phyloP scores from a whole-genome alignment of 2,329 filamentous ascomycete genomes.

The Fusarium chlamydosporum region DNA sequence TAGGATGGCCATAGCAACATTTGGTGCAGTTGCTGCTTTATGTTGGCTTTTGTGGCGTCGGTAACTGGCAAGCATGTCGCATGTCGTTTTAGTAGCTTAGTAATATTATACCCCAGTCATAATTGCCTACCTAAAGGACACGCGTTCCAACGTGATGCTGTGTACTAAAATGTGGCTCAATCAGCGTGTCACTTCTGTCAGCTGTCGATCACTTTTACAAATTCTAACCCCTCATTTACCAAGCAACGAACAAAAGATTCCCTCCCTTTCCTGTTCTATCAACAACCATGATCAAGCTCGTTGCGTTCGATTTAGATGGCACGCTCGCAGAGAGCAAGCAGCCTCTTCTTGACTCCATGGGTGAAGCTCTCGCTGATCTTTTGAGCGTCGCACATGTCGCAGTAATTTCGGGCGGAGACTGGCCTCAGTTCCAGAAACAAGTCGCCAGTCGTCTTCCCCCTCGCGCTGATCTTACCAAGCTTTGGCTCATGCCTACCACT shows the following conservation, averaged over 20 bases:
- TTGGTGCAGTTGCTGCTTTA: too few species aligned
- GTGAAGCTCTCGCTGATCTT: conserved; percentile 22
- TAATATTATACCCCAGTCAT: background rate
- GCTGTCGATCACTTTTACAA: background rate
- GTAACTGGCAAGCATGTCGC: background rate
- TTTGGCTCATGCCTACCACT: conserved; percentile 29
- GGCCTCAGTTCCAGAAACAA: conserved; percentile 28
- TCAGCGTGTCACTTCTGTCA: background rate
- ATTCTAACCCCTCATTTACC: conserved; percentile 1
- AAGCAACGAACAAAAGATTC: background rate
- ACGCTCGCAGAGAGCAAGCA: conserved; percentile 32
- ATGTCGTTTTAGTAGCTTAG: background rate
- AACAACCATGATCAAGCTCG: conserved; percentile 19
- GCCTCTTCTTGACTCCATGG: conserved; percentile 28
- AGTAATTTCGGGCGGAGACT: conserved; percentile 28
- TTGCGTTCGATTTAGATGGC: conserved; percentile 30
- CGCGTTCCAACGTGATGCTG: background rate
- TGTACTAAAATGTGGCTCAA: background rate
- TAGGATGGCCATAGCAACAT: too few species aligned
- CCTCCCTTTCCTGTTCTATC: background rate
- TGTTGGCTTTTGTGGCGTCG: background rate
- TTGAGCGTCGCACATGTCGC: conserved; percentile 23
- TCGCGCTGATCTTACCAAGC: conserved; percentile 19
- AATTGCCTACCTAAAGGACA: background rate
- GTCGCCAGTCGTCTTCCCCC: conserved; percentile 24